phyloP scores from a whole-genome alignment of 768 basidiomycete species.

The Russula lepida region DNA sequence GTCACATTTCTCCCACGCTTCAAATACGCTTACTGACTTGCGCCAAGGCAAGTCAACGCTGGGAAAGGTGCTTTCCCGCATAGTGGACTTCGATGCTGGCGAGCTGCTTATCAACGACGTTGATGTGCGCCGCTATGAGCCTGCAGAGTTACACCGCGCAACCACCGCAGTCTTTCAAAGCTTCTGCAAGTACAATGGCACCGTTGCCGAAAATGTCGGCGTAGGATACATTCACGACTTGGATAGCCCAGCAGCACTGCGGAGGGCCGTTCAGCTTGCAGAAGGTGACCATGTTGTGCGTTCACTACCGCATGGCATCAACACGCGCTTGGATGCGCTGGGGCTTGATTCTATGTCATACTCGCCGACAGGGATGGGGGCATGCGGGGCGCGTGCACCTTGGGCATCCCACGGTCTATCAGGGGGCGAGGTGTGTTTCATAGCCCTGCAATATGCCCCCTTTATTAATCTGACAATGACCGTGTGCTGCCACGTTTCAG shows the following conservation, averaged over 20 bases:
- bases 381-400: slow-evolving; percentile 32
- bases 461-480: background rate
- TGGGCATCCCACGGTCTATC: slow-evolving; percentile 58
- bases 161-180: slow-evolving; percentile 80
- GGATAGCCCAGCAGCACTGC: slow-evolving; percentile 45
- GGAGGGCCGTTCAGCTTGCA: slow-evolving; percentile 59
- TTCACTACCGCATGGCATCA: slow-evolving; percentile 60
- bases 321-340: slow-evolving; percentile 60
- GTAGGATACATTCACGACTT: slow-evolving; percentile 65
- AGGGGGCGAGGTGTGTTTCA: slow-evolving; percentile 65
- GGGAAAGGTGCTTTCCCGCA: slow-evolving; percentile 70
- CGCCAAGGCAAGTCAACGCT: slow-evolving; percentile 75
- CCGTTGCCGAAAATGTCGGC: slow-evolving; percentile 80
- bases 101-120: slow-evolving; percentile 59
- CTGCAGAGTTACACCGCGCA: slow-evolving; percentile 65
- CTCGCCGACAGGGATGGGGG: slow-evolving; percentile 31
- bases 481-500: slow-evolving; percentile 31
- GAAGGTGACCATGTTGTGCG: slow-evolving; percentile 61
- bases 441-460: background rate
- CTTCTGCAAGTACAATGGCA: slow-evolving; percentile 71
- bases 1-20: background rate
- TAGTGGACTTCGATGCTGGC: slow-evolving; percentile 68
- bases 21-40: background rate
- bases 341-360: slow-evolving; percentile 40
- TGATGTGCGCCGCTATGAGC: slow-evolving; percentile 56